phyloP scores from a whole-genome alignment of 106 monocot species.

The Platanthera guangdongensis region DNA sequence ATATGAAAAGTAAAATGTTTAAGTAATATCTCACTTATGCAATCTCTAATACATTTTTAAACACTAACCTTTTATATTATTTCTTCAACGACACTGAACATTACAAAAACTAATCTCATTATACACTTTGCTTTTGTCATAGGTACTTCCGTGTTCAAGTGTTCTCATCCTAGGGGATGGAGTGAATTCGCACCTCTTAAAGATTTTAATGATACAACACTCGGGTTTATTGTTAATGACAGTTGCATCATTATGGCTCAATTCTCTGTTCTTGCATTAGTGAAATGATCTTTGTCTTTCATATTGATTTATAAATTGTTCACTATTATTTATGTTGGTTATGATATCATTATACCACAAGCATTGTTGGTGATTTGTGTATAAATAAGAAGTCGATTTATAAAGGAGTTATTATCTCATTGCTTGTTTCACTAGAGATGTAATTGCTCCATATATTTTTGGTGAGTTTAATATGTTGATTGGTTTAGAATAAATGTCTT shows the following conservation, averaged over 20 bases:
- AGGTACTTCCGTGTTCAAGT: constrained; percentile 7
- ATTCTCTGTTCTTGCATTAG: constrained; percentile 1
- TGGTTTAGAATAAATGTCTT: not conserved
- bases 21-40: not conserved
- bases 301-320: not conserved
- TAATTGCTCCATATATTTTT: not conserved
- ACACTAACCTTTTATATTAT: not conserved
- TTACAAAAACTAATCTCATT: not conserved
- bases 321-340: not conserved
- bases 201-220: not conserved
- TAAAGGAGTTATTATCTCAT: not conserved
- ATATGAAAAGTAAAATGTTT: no score
- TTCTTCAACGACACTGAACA: not conserved
- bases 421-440: not conserved
- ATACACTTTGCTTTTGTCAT: not conserved
- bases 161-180: constrained; percentile 6
- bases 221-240: no score
- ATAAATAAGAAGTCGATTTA: not conserved
- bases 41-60: no score
- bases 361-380: no score
- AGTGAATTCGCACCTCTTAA: not conserved
- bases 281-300: not conserved
- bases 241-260: constrained; percentile 5
- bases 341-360: not conserved
- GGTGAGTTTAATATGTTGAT: not conserved